These are phyloP conservation scores for Aplosporella prunicola DNA, from an alignment of 2,329 filamentous ascomycete genomes.

Conservation along the genomic window DNA sequence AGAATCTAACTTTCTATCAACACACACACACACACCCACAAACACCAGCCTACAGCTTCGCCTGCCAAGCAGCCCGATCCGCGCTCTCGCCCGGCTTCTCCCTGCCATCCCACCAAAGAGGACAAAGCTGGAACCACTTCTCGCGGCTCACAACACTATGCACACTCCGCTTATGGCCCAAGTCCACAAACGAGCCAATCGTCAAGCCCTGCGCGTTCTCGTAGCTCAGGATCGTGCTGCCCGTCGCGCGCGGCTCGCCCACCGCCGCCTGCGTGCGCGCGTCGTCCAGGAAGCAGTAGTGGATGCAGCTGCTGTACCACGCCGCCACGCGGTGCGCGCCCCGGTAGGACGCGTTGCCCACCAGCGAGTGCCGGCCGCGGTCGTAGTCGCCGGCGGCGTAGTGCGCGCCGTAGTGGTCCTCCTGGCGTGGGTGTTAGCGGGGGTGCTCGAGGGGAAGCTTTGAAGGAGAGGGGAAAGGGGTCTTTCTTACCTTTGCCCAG, in stretches of 20 bases:
- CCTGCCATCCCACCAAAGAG: too few species aligned
- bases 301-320: constrained; percentile 50
- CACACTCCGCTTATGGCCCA: constrained; percentile 62
- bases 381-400: constrained; percentile 48
- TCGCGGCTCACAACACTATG: constrained; percentile 56
- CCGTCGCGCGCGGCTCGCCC: constrained; percentile 64
- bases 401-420: constrained; percentile 52
- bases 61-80: too few species aligned
- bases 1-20: too few species aligned
- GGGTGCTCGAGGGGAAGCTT: background rate
- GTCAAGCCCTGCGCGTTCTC: constrained; percentile 66
- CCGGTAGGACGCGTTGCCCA: constrained; percentile 47
- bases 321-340: constrained; percentile 48
- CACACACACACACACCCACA: too few species aligned
- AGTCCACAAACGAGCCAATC: constrained; percentile 61
- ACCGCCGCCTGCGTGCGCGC: constrained; percentile 46
- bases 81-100: too few species aligned
- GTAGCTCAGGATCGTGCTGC: constrained; percentile 61
- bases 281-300: constrained; percentile 52
- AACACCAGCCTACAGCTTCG: too few species aligned
- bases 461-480: background rate
- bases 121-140: constrained; percentile 60
- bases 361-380: constrained; percentile 51
- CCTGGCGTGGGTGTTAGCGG: constrained; percentile 26
- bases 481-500: constrained; percentile 53